A percentile compares a stretch with the other conserved stretches of the same genome.
These are phyloP conservation scores for Reutealis trisperma DNA, from an alignment of 345 rosid species.

Conservation along the genomic window DNA sequence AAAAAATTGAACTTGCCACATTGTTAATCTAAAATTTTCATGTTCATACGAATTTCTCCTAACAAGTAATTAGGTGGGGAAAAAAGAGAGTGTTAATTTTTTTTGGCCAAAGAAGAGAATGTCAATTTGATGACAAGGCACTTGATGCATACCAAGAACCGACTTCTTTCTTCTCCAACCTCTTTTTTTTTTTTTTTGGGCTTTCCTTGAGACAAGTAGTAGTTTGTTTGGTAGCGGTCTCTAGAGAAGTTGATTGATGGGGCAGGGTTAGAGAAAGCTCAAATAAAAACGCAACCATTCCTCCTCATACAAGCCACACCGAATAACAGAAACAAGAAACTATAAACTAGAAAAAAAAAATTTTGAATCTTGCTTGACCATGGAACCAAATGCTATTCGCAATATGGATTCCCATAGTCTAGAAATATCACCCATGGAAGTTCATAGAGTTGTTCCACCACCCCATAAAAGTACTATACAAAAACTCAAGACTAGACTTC, in stretches of 20 bases:
- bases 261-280: neutral
- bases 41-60: no score
- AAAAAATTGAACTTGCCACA: no score
- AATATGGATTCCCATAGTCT: conserved; percentile 24
- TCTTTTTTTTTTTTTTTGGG: no score
- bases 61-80: no score
- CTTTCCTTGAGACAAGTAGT: neutral
- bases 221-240: conserved; percentile 35
- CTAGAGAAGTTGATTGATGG: conserved; percentile 23
- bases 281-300: conserved; percentile 8
- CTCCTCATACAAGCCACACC: conserved; percentile 2
- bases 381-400: conserved; percentile 34
- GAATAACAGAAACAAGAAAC: neutral
- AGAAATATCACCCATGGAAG: conserved; percentile 54
- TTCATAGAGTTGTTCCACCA: conserved; percentile 72
- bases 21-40: no score
- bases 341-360: no score
- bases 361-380: neutral
- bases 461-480: conserved; percentile 59
- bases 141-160: neutral
- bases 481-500: conserved; percentile 60
- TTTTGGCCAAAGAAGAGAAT: no score
- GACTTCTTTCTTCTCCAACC: neutral
- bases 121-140: no score
- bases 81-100: no score